Evolutionary conservation across 352 stramenopile species (phyloP).

Genomic region (Blastocystis sp.): DNA sequence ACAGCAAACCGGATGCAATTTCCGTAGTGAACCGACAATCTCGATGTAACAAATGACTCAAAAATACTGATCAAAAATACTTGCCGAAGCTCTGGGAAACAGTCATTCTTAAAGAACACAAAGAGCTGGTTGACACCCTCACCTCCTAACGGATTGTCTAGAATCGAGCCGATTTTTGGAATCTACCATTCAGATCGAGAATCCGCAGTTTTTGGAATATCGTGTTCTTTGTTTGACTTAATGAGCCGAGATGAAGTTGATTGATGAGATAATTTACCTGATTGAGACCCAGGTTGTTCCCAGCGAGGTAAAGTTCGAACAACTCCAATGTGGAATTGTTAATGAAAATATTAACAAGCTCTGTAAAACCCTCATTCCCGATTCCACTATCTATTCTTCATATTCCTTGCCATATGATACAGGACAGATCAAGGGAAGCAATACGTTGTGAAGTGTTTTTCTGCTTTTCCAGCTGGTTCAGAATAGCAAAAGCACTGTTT

Average conservation of each 20-base stretch:
- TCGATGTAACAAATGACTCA: background rate
- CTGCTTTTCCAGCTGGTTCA: background rate
- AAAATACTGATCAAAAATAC: conserved; percentile 20
- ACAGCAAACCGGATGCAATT: conserved; percentile 11
- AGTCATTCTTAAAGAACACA: background rate
- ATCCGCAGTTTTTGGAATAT: conserved; percentile 14
- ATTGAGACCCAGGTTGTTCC: background rate
- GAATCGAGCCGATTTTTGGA: background rate
- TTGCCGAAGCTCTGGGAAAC: background rate
- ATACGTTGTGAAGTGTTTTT: background rate
- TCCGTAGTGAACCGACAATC: background rate
- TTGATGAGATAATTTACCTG: conserved; percentile 44
- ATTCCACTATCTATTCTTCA: background rate
- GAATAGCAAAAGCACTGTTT: background rate
- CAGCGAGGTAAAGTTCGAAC: background rate
- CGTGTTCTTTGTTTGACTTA: background rate
- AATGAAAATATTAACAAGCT: conserved; percentile 1
- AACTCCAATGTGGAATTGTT: background rate
- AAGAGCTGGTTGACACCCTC: conserved; percentile 36
- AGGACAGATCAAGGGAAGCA: background rate
- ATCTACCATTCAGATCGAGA: conserved; percentile 11
- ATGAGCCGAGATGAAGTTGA: background rate
- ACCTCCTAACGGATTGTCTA: conserved; percentile 20
- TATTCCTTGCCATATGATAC: background rate
- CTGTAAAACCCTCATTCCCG: conserved; percentile 15